These are phyloP conservation scores for Logfia minima DNA, from an alignment of 129 eudicot species.

Conservation along the genomic window DNA sequence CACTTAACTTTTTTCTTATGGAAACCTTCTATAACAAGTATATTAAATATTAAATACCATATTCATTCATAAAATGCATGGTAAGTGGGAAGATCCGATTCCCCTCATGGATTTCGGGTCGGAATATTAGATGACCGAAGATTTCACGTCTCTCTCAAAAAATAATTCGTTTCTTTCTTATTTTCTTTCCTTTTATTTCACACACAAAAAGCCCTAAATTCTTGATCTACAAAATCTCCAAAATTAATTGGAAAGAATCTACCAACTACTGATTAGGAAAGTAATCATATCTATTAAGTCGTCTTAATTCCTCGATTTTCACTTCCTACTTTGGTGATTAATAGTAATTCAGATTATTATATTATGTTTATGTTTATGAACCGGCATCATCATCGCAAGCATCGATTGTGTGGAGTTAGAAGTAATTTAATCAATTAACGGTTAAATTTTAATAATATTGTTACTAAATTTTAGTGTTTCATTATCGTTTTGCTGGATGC, in stretches of 20 bases:
- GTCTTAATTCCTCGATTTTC: not conserved
- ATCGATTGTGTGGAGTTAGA: constrained; percentile 31
- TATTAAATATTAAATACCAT: too few species aligned
- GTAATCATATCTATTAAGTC: not conserved
- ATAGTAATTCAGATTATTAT: not conserved
- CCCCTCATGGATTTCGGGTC: constrained; percentile 32
- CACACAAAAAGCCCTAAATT: constrained; percentile 44
- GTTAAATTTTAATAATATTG: constrained; percentile 2
- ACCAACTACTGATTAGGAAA: constrained; percentile 12
- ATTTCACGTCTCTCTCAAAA: constrained; percentile 38
- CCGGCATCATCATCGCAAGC: constrained; percentile 40
- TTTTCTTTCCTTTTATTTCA: not conserved
- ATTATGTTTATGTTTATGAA: constrained; percentile 22
- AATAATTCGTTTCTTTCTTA: constrained; percentile 49
- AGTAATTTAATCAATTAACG: constrained; percentile 15
- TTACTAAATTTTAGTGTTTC: constrained; percentile 38
- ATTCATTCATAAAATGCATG: not conserved
- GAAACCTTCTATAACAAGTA: too few species aligned
- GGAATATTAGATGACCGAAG: constrained; percentile 50
- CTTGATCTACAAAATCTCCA: constrained; percentile 39
- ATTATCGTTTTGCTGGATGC: constrained; percentile 37
- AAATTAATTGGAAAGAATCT: constrained; percentile 17
- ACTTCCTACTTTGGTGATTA: not conserved
- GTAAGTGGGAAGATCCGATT: constrained; percentile 28
- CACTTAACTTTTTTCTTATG: too few species aligned